Evolutionary conservation across 306 rosid genomes (phyloP), one percentile per base, ranked within the genome.

Genomic region (Ochetophila trinervis): DNA sequence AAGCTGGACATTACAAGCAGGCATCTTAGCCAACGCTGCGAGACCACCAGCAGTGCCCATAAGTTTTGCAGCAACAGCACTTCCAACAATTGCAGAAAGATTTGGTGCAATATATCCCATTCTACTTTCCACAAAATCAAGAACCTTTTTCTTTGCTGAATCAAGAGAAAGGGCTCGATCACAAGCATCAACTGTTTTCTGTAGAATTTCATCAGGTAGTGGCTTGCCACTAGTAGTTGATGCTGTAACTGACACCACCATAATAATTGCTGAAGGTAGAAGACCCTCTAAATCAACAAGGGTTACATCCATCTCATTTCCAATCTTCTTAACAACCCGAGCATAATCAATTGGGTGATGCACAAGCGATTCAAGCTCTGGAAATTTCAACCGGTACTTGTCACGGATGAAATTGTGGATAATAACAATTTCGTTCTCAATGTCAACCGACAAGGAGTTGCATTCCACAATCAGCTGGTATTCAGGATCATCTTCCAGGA

Each of bases 211-310:
- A 74, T 93, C 96, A 0, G 88, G 96, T 63, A 89, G 99, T 11
- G 99, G 99, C 84, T 93, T 93, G 56, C 99, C 99, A 79, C 94
- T 86, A 10, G 99, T 93, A 54, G 99, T 93, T 27, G 99, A 93
- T 30, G 97, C 97, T 13, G 99, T 93, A 72, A 93, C 96, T 37
- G 99, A 93, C 57, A 93, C 97, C 76, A 87, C 99, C 97, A 93
- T 89, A 65, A 90, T 90, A 70, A 84, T 78, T 66, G 99, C 97
- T 0, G 97, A 93, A 54, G 99, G 99, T 62, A 93, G 73, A 59
- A 93, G 90, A 22, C 99, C 99, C 86, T 93, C 96, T 27, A 90
- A 79, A 86, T 93, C 96, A 60, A 93, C 99, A 68, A 93, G 91
- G 54, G 99, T 93, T 44, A 86, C 74, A 70, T 93, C 99, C 84